These are phyloP conservation scores for Fragaria nilgerrensis DNA, from an alignment of 306 rosid genomes.

Conservation along the genomic window DNA sequence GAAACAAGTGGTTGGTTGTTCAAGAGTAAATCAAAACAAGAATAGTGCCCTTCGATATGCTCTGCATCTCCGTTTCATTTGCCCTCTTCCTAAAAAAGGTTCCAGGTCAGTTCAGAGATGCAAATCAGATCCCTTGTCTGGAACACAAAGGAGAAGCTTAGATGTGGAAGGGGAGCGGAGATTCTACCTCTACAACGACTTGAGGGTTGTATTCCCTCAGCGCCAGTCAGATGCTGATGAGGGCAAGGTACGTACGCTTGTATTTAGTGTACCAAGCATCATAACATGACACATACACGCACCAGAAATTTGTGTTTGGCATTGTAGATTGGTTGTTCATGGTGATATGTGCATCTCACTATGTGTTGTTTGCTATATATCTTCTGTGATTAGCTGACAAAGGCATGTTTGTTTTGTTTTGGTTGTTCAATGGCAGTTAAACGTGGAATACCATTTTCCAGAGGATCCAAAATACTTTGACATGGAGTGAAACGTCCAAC, in stretches of 20 bases:
- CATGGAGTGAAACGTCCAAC: constrained; percentile 56
- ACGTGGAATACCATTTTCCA: constrained; percentile 93
- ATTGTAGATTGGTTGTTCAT: not conserved
- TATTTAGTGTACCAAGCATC: not conserved
- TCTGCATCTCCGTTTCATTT: constrained; percentile 87
- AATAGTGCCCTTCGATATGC: constrained; percentile 82
- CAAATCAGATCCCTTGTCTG: constrained; percentile 38
- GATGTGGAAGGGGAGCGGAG: constrained; percentile 60
- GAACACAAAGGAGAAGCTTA: constrained; percentile 45
- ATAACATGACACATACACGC: not conserved
- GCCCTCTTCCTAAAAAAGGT: constrained; percentile 66
- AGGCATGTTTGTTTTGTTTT: constrained; percentile 24
- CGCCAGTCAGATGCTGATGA: constrained; percentile 95
- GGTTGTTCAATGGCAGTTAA: constrained; percentile 63
- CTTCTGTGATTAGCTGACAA: not conserved
- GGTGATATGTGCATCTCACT: not conserved
- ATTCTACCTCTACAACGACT: constrained; percentile 83
- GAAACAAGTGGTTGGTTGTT: constrained; percentile 47
- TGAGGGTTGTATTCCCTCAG: constrained; percentile 94
- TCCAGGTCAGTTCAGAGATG: constrained; percentile 50
- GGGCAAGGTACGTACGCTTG: constrained; percentile 75
- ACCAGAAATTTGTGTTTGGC: not conserved
- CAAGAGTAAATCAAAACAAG: constrained; percentile 54
- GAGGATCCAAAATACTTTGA: constrained; percentile 92
- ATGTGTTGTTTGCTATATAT: not conserved